A percentile compares a stretch with the other conserved stretches of the same genome.
Evolutionary conservation across 768 basidiomycete genomes (phyloP).

Genomic region (Suillus bovinus): DNA sequence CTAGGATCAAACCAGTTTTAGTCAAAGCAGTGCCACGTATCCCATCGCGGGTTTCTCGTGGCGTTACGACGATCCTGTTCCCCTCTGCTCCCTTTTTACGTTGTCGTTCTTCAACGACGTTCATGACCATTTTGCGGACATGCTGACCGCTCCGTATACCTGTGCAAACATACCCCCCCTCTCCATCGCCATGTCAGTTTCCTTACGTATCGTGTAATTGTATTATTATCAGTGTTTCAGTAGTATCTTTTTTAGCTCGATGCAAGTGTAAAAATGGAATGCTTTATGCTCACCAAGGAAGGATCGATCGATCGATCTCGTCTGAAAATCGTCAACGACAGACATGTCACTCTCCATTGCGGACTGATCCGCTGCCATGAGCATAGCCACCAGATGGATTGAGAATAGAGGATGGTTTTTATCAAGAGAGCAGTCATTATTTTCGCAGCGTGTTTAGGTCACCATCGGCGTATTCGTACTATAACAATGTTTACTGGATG

Average conservation of each 20-base stretch:
- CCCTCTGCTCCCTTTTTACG: not conserved
- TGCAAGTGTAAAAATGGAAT: not conserved
- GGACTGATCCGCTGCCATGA: not conserved
- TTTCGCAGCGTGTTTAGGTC: not conserved
- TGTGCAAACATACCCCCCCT: constrained; percentile 5
- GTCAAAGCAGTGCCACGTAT: constrained; percentile 5
- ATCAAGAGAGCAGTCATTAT: not conserved
- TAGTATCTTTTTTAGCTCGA: not conserved
- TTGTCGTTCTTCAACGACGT: not conserved
- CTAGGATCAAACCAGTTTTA: constrained; percentile 13
- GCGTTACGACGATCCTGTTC: not conserved
- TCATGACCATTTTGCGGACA: constrained; percentile 2
- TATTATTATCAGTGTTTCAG: not conserved
- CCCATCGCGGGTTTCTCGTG: not conserved
- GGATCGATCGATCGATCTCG: not conserved
- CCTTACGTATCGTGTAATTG: not conserved
- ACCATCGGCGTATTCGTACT: not conserved
- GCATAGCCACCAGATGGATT: not conserved
- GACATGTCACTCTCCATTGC: not conserved
- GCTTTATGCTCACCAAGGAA: not conserved
- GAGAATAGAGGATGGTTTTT: not conserved
- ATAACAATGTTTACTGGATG: not conserved
- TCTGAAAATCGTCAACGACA: not conserved
- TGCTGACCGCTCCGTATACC: constrained; percentile 9
- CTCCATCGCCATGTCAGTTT: too few relatives aligned